Percentiles rank a stretch among this genome's conserved stretches.
Evolutionary conservation across 2,329 filamentous ascomycete genomes (phyloP).

Genomic region (Domatiomyces catenatus): DNA sequence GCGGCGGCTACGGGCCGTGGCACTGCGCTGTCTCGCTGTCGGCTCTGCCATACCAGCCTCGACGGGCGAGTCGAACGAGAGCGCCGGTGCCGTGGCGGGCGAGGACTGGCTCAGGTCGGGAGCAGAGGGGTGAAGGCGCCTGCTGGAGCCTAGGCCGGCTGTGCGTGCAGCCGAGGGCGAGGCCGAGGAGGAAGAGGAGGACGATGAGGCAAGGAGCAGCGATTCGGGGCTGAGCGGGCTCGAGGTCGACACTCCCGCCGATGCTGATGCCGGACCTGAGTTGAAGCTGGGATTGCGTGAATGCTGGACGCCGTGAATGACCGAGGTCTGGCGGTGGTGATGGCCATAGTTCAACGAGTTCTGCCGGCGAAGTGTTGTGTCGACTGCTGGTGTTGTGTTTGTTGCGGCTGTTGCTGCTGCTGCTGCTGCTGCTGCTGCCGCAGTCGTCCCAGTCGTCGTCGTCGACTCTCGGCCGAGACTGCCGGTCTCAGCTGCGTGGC

Average conservation of each 20-base stretch:
- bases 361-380: constrained; percentile 32
- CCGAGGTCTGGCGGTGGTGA: constrained; percentile 89
- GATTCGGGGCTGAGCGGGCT: constrained; percentile 47
- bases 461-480: no score
- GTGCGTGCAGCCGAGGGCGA: neutral
- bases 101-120: constrained; percentile 6
- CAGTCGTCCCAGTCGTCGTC: no score
- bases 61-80: constrained; percentile 22
- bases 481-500: neutral
- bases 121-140: neutral
- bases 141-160: neutral
- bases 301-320: constrained; percentile 89
- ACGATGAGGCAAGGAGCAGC: constrained; percentile 6
- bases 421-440: no score
- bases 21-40: neutral
- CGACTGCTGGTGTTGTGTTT: constrained; percentile 1
- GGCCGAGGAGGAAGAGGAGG: neutral
- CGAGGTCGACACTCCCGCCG: constrained; percentile 41
- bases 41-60: constrained; percentile 13
- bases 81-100: constrained; percentile 15
- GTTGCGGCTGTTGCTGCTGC: no score
- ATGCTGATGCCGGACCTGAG: constrained; percentile 27
- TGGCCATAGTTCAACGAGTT: constrained; percentile 56
- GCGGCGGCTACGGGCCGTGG: neutral
- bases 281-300: constrained; percentile 73